phyloP scores from a whole-genome alignment of 1,284 basidiomycete genomes.

The Schizophyllum commune region DNA sequence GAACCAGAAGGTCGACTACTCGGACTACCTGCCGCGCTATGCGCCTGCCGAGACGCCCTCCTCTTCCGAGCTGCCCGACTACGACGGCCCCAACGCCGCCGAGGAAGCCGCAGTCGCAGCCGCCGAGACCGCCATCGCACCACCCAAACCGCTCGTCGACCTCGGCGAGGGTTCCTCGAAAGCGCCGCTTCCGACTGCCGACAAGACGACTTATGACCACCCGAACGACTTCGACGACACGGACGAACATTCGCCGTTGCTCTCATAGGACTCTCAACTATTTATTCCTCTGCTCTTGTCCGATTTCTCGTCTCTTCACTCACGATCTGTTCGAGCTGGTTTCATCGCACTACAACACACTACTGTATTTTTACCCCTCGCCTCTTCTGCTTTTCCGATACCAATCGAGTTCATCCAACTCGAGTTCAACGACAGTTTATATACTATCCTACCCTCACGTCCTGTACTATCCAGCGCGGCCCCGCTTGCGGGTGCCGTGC shows the following conservation, averaged over 20 bases:
- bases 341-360: not conserved
- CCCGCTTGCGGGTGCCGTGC: too few species aligned
- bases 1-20: constrained; percentile 59
- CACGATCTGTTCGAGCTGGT: not conserved
- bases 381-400: not conserved
- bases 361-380: not conserved
- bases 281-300: not conserved
- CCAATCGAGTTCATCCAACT: not conserved
- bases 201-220: not conserved
- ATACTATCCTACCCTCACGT: too few species aligned
- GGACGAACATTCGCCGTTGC: not conserved
- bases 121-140: not conserved
- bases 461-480: too few species aligned
- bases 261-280: not conserved
- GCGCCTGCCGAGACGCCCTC: constrained; percentile 19
- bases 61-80: not conserved
- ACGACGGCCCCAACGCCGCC: not conserved
- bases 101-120: not conserved
- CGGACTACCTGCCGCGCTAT: constrained; percentile 60
- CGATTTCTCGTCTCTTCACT: not conserved
- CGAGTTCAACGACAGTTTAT: too few species aligned
- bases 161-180: not conserved
- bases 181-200: not conserved
- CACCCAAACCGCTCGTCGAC: not conserved
- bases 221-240: not conserved